These are phyloP conservation scores for Themeda triandra DNA, from an alignment of 176 grass and related monocot species.

Conservation along the genomic window DNA sequence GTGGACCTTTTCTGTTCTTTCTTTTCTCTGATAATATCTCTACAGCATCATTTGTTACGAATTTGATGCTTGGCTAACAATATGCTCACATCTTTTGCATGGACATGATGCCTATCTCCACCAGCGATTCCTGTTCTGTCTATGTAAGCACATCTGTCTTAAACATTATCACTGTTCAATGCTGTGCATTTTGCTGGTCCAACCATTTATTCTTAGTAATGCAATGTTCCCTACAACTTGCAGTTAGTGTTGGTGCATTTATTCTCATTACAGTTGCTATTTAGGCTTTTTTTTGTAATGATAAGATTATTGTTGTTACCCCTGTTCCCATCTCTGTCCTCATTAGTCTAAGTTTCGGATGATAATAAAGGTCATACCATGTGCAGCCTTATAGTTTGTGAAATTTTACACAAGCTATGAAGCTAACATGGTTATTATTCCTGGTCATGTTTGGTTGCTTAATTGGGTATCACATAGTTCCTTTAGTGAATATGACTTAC, in stretches of 20 bases:
- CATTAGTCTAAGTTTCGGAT: background rate
- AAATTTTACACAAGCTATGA: background rate
- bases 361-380: background rate
- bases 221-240: background rate
- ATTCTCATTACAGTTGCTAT: background rate
- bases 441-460: background rate
- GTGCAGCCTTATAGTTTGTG: background rate
- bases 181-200: background rate
- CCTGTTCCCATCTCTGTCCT: background rate
- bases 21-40: background rate
- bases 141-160: conserved; percentile 61
- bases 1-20: background rate
- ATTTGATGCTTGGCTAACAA: conserved; percentile 38
- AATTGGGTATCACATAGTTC: background rate
- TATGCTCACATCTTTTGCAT: conserved; percentile 47
- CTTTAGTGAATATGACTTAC: background rate
- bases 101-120: conserved; percentile 33
- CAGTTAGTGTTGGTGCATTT: background rate
- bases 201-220: background rate
- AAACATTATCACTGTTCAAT: background rate
- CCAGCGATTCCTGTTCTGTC: conserved; percentile 99
- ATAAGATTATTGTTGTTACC: background rate
- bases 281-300: background rate
- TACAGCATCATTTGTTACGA: background rate
- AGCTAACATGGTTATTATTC: background rate